Base-by-base conservation (phyloP, 768 basidiomycete genomes). In the Suillus placidus region DNA sequence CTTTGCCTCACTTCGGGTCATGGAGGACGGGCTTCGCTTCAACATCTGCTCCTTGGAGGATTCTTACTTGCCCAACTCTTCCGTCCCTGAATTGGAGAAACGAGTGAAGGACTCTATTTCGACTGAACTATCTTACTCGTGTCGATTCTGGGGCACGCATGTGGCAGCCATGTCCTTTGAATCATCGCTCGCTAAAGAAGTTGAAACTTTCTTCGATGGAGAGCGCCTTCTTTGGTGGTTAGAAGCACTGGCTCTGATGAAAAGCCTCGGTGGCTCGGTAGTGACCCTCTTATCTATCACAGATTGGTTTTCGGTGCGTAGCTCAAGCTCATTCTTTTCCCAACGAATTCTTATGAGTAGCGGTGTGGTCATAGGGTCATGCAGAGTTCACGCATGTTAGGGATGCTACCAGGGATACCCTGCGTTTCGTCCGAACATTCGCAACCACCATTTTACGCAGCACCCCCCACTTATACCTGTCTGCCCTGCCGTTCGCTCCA, bases 61-160 rank as follows among this genome's bases (percentile, higher is more conserved):
- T 9, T 79, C 78, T 4, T 70, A 76, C 60, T 8, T 67, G 0
- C 56, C 30, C 18, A 77, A 78, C 38, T 20, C 61, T 6, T 68
- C 75, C 16, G 55, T 78, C 7, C 61, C 62, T 0, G 68, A 71
- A 7, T 54, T 70, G 2, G 20, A 57, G 1, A 18, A 49, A 3
- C 64, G 64, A 5, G 69, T 77, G 12, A 52, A 68, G 9, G 52
- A 64, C 0, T 58, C 37, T 12, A 78, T 80, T 34, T 60, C 76
- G 3, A 37, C 67, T 6, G 60, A 70, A 7, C 65, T 80, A 20
- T 68, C 66, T 1, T 79, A 80, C 66, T 67, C 77, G 26, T 78
- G 79, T 66, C 62, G 66, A 30, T 77, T 66, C 52, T 80, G 77
- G 76, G 72, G 65, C 1, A 66, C 72, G 51, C 80, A 80, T 65